phyloP scores from a whole-genome alignment of 208 protist genomes.

The Lotmaria passim region DNA sequence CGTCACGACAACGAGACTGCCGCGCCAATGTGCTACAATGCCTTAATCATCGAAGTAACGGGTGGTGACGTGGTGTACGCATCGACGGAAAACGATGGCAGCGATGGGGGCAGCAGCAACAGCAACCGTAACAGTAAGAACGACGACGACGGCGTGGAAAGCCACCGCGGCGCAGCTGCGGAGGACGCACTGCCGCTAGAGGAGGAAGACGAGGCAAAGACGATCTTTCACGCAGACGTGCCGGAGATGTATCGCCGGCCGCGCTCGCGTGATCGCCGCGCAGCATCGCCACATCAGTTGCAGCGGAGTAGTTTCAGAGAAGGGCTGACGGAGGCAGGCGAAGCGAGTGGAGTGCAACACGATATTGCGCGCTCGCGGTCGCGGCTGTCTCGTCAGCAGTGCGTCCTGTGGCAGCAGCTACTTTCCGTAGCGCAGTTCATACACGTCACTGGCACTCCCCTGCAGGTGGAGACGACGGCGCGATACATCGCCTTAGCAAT shows the following conservation, averaged over 20 bases:
- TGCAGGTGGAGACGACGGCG: constrained; percentile 40
- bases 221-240: constrained; percentile 17
- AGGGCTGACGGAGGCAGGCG: not conserved
- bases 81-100: no score
- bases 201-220: constrained; percentile 26
- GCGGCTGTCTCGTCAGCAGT: constrained; percentile 20
- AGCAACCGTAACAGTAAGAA: no score
- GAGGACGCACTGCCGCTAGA: constrained; percentile 16
- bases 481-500: constrained; percentile 43
- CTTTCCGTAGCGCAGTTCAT: constrained; percentile 45
- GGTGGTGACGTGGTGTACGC: constrained; percentile 22
- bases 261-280: not conserved
- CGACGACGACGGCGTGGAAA: no score
- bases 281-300: not conserved
- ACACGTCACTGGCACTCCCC: constrained; percentile 46
- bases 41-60: constrained; percentile 27
- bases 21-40: constrained; percentile 22
- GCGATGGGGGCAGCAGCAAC: no score
- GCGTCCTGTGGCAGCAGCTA: constrained; percentile 39
- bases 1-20: not conserved
- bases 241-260: constrained; percentile 1
- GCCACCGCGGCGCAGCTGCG: not conserved
- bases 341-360: not conserved
- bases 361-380: not conserved
- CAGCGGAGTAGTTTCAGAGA: not conserved